Percentiles rank a stretch among this genome's conserved stretches.
Evolutionary conservation across 345 rosid species (phyloP).

Genomic region (Clausena lansium): DNA sequence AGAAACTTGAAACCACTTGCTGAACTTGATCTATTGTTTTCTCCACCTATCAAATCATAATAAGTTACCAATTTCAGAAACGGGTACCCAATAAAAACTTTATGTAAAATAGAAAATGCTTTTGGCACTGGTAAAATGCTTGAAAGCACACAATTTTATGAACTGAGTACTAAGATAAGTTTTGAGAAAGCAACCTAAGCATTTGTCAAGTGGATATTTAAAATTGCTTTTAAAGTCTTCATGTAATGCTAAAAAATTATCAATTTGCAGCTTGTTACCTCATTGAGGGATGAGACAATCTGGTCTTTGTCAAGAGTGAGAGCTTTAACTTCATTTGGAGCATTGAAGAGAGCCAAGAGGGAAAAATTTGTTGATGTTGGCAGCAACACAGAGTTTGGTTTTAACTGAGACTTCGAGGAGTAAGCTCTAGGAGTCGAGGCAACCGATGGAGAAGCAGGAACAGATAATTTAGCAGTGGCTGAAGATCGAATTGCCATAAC

Average conservation of each 20-base stretch:
- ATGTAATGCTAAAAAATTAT: neutral
- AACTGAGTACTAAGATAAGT: neutral
- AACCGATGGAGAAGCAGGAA: conserved; percentile 33
- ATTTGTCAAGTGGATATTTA: neutral
- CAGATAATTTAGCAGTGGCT: conserved; percentile 38
- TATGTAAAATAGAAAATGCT: neutral
- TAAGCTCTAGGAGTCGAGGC: conserved; percentile 21
- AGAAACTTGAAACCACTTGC: conserved; percentile 58
- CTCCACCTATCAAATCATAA: conserved; percentile 56
- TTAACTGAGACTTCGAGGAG: conserved; percentile 34
- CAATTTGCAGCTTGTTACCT: conserved; percentile 37
- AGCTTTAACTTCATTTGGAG: conserved; percentile 68
- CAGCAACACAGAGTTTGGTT: conserved; percentile 46
- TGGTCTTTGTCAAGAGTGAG: conserved; percentile 72
- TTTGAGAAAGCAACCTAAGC: neutral
- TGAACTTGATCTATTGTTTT: conserved; percentile 75
- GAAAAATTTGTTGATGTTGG: conserved; percentile 65
- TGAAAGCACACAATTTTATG: neutral
- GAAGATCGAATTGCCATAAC: conserved; percentile 61
- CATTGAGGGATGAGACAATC: conserved; percentile 75
- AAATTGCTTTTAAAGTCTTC: neutral
- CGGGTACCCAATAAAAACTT: neutral
- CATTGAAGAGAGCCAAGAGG: conserved; percentile 50
- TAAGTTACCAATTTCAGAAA: conserved; percentile 12
- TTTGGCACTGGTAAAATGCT: neutral